phyloP scores from a whole-genome alignment of 2,329 filamentous ascomycete genomes.

The Venturiaceae sp. region DNA sequence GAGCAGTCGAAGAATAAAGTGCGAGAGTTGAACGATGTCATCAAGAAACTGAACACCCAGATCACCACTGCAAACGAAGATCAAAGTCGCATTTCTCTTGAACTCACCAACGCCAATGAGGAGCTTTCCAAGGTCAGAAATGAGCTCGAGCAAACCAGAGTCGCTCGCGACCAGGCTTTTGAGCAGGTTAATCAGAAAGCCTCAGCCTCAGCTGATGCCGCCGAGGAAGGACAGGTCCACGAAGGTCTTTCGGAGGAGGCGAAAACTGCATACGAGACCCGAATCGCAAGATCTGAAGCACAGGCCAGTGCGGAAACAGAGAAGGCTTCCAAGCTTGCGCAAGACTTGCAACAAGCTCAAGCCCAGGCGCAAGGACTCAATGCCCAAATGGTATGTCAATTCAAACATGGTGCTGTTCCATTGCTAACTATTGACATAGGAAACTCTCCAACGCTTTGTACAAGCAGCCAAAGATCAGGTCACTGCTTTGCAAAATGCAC shows the following conservation, averaged over 20 bases:
- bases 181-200: conserved; percentile 25
- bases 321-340: conserved; percentile 23
- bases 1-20: conserved; percentile 45
- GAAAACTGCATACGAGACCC: conserved; percentile 24
- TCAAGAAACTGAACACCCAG: conserved; percentile 22
- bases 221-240: conserved; percentile 38
- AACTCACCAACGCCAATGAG: conserved; percentile 52
- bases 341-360: conserved; percentile 42
- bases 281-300: conserved; percentile 28
- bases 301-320: conserved; percentile 27
- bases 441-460: conserved; percentile 29
- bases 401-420: background rate
- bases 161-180: conserved; percentile 55
- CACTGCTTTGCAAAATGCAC: conserved; percentile 15
- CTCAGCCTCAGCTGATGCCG: conserved; percentile 11
- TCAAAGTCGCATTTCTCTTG: conserved; percentile 27
- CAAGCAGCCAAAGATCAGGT: conserved; percentile 23
- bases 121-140: conserved; percentile 45
- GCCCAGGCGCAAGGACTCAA: conserved; percentile 56
- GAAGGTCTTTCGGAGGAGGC: conserved; percentile 24
- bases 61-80: conserved; percentile 40
- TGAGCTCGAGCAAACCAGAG: conserved; percentile 53
- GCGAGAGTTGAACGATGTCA: conserved; percentile 45
- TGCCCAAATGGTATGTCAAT: conserved; percentile 39
- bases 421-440: conserved; percentile 13